phyloP scores from a whole-genome alignment of 768 basidiomycete genomes.

The Tricholoma matsutake region DNA sequence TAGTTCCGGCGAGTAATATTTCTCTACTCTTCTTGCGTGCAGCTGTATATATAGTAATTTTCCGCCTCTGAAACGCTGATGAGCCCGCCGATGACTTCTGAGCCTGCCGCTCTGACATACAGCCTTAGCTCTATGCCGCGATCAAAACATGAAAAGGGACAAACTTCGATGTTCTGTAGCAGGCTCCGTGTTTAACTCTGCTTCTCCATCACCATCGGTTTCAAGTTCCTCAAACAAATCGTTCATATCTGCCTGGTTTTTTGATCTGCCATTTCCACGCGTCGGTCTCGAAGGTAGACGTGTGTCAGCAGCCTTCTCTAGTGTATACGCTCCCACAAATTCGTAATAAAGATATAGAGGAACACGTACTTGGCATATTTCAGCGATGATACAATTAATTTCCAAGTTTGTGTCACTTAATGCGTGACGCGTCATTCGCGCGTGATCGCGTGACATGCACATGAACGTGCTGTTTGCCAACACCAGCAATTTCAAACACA shows the following conservation, averaged over 20 bases:
- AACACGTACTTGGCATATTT: slow-evolving; percentile 19
- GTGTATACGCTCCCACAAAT: not conserved
- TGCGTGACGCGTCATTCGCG: not conserved
- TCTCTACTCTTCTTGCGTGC: slow-evolving; percentile 30
- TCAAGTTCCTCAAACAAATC: slow-evolving; percentile 13
- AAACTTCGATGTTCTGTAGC: slow-evolving; percentile 12
- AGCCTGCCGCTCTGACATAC: slow-evolving; percentile 24
- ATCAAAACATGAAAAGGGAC: slow-evolving; percentile 7
- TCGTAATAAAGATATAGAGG: not conserved
- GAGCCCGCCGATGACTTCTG: slow-evolving; percentile 23
- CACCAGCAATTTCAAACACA: too few relatives aligned
- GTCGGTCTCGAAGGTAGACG: slow-evolving; percentile 17
- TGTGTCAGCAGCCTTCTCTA: not conserved
- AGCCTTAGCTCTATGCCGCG: slow-evolving; percentile 2
- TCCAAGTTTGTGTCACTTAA: not conserved
- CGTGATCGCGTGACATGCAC: not conserved
- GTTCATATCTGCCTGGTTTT: slow-evolving; percentile 15
- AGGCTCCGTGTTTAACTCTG: slow-evolving; percentile 7
- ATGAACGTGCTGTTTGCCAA: not conserved
- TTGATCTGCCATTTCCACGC: slow-evolving; percentile 13
- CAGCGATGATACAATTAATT: not conserved
- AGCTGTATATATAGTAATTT: slow-evolving; percentile 30
- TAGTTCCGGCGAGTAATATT: slow-evolving; percentile 25
- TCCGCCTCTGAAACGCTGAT: slow-evolving; percentile 28
- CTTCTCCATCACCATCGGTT: slow-evolving; percentile 3